Evolutionary conservation across 1,284 basidiomycete species (phyloP).

Genomic region (Mixia osmundae): DNA sequence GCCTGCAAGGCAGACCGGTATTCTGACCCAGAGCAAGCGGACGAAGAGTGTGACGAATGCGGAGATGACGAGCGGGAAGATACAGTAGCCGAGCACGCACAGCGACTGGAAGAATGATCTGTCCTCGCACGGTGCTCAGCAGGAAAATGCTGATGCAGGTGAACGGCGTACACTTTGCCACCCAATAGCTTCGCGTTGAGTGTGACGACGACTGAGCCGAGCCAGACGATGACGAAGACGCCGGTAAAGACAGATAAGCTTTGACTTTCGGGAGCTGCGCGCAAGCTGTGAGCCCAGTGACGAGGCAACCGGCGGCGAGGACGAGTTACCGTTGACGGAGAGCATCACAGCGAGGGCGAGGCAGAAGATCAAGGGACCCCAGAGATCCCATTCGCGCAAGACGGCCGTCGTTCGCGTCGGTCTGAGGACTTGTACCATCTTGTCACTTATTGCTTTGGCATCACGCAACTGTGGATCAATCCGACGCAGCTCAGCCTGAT

Average conservation of each 20-base stretch:
- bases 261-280: constrained; percentile 55
- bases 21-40: constrained; percentile 56
- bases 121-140: constrained; percentile 1
- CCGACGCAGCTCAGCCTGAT: neutral
- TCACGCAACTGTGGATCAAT: neutral
- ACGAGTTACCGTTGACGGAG: constrained; percentile 58
- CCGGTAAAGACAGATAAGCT: constrained; percentile 71
- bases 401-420: constrained; percentile 43
- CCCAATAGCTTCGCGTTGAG: constrained; percentile 88
- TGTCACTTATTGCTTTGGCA: constrained; percentile 50
- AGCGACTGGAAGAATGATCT: constrained; percentile 90
- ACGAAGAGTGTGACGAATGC: constrained; percentile 69
- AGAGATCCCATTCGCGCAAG: constrained; percentile 80
- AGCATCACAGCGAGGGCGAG: constrained; percentile 63
- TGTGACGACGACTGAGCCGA: constrained; percentile 70
- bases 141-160: neutral
- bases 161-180: constrained; percentile 50
- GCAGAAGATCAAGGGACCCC: constrained; percentile 32
- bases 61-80: constrained; percentile 69
- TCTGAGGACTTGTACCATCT: constrained; percentile 76
- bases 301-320: constrained; percentile 16
- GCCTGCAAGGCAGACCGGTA: constrained; percentile 53
- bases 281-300: neutral
- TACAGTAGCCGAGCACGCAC: constrained; percentile 71
- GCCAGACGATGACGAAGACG: constrained; percentile 64